Evolutionary conservation across 2,329 filamentous ascomycete genomes (phyloP), one percentile per base, ranked within the genome.

Genomic region (Cercospora sp.): DNA sequence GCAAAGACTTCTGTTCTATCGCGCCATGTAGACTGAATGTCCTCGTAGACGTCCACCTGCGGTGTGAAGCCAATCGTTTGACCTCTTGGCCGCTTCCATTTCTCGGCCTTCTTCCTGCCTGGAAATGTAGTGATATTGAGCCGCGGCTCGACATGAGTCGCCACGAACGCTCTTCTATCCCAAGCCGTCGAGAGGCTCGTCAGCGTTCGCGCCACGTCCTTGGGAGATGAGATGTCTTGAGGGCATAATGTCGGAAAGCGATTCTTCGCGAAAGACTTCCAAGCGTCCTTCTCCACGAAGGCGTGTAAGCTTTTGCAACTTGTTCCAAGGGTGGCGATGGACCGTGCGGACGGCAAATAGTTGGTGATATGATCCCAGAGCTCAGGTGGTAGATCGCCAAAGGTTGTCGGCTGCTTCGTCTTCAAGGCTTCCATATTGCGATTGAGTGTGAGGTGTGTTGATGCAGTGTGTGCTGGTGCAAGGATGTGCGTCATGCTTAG

Each of bases 11-110:
- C 87, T 72, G 81, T 83, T 70, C 85, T 80, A 59, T 84, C 79
- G 58, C 77, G 76, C 83, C 83, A 86, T 66, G 77, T 78, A 1
- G 68, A 64, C 6, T 69, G 72, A 51, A 75, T 65, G 10, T 74
- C 69, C 63, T 77, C 76, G 31, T 71, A 73, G 3, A 75, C 75
- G 60, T 77, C 76, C 13, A 77, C 53, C 18, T 76, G 74, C 18
- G 88, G 87, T 26, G 83, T 83, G 71, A 87, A 90, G 3, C 87
- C 87, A 74, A 89, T 85, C 65, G 81, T 89, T 79, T 82, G 83
- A 1, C 81, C 81, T 69, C 74, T 81, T 64, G 77, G 80, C 70
- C 74, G 78, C 72, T 79, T 75, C 83, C 81, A 79, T 77, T 75
- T 72, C 67, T 76, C 68, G 5, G 77, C 60, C 60, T 69, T 72